Evolutionary conservation across 495 filamentous ascomycete species (phyloP), one percentile per base, ranked within the genome.

Genomic region (Penicillium roqueforti): DNA sequence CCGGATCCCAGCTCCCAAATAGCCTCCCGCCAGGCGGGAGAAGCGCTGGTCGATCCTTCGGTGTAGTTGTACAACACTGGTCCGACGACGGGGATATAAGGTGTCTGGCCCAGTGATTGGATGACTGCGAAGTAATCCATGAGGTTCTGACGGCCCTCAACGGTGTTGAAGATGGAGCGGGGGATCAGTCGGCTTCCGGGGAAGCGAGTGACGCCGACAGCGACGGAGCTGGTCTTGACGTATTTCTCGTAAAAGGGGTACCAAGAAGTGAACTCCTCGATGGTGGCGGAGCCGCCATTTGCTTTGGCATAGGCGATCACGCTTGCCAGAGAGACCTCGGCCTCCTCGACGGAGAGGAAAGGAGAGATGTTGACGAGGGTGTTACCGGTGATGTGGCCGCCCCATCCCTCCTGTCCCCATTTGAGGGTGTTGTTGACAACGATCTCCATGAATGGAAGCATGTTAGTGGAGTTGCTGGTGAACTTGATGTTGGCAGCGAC

Each of bases 401-500:
- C 76, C 75, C 75, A 80, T 46, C 74, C 76, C 42, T 76, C 65
- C 16, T 71, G 52, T 6, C 69, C 68, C 76, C 75, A 80, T 51
- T 58, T 55, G 6, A 72, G 40, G 39, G 74, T 68, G 43, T 74
- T 63, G 49, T 71, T 65, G 19, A 73, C 66, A 37, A 76, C 58
- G 23, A 77, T 62, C 19, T 69, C 65, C 36, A 77, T 65, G 54
- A 63, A 67, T 16, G 58, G 53, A 75, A 36, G 32, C 14, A 36
- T 8, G 6, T 36, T 36, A n/a, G 32, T 36, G 32, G 32, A 36
- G 32, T 36, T 36, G 0, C 14, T 7, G 32, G 32, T 14, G 32
- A 36, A 36, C 14, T 36, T 36, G 6, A 36, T 36, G 32, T 36
- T 36, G 6, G 32, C 32, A 3, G 32, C 14, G 14, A 36, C 32